phyloP scores from a whole-genome alignment of 2,329 filamentous ascomycete genomes.

The Colletotrichum sp. region DNA sequence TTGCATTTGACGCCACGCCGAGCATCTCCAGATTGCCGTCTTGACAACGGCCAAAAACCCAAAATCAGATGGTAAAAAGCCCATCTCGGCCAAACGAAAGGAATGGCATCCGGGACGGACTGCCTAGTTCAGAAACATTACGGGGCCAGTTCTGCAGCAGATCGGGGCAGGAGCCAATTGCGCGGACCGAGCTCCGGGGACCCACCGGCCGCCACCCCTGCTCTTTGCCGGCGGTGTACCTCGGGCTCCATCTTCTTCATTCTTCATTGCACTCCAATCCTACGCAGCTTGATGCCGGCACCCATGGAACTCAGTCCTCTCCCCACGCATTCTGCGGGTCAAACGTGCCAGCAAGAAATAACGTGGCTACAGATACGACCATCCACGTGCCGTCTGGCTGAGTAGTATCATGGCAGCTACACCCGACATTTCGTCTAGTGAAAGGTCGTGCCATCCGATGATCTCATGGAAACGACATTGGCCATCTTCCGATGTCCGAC shows the following conservation, averaged over 20 bases:
- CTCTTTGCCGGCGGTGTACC: conserved; percentile 15
- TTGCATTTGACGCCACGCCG: neutral
- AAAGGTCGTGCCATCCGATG: neutral
- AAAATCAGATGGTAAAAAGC: neutral
- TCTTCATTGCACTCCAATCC: neutral
- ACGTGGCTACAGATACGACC: neutral
- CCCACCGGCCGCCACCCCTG: conserved; percentile 5
- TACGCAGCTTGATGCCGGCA: neutral
- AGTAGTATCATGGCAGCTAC: neutral
- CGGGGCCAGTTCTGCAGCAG: neutral
- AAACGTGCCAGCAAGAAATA: neutral
- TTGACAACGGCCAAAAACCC: neutral
- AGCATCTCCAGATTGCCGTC: neutral
- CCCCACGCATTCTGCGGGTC: neutral
- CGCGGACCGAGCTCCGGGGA: neutral
- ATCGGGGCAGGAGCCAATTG: conserved; percentile 1
- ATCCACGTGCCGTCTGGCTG: neutral
- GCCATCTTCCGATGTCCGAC: neutral
- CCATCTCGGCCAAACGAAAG: neutral
- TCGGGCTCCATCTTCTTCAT: neutral
- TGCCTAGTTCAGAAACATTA: neutral
- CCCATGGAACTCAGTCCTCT: neutral
- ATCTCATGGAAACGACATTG: neutral
- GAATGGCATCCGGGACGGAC: neutral
- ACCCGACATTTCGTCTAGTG: neutral